Evolutionary conservation across 495 filamentous ascomycete genomes (phyloP), one percentile per base, ranked within the genome.

Genomic region (Immersiella caudata): DNA sequence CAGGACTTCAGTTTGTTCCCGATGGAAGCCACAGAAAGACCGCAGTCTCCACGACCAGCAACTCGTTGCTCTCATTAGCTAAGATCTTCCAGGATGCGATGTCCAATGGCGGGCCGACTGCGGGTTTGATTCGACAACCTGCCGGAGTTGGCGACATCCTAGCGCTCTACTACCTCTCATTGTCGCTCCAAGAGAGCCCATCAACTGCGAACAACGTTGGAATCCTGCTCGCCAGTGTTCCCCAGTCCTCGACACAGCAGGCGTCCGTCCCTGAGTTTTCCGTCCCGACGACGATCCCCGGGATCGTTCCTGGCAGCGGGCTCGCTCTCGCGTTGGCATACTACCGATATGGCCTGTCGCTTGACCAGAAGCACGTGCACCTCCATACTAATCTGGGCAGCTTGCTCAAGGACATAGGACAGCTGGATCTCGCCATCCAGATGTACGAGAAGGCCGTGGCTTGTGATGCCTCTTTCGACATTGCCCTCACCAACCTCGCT

Each of bases 71-170:
- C 3, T 98, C 94, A 0, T 81, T 99, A 57, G 95, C 95, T 25
- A 99, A 99, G 78, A 98, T 99, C 55, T 98, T 96, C 70, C 95
- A 99, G 77, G 95, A 99, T 80, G 90, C 93, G n/a, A 97, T 97
- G 91, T 91, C 93, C 7, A 93, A 87, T 67, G 87, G 89, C 35
- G 87, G 86, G 20, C 79, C 85, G 36, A 79, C 84, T 2, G 84
- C 88, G 33, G 82, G 84, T 46, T 81, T 89, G 50, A 81, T 89
- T 12, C 81, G 80, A 57, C 83, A 83, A 59, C 85, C 90, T 3
- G 88, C 90, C 50, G 89, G 92, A 1, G 93, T 98, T 7, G 89
- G 93, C 33, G 95, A 99, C 70, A 99, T 99, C 52, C 78, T 99
- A 18, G 93, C 94, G 3, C 85, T 99, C 12, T 99, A 99, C 73